These are phyloP conservation scores for Crithidia acanthocephali DNA, from an alignment of 208 protist species.

Conservation along the genomic window DNA sequence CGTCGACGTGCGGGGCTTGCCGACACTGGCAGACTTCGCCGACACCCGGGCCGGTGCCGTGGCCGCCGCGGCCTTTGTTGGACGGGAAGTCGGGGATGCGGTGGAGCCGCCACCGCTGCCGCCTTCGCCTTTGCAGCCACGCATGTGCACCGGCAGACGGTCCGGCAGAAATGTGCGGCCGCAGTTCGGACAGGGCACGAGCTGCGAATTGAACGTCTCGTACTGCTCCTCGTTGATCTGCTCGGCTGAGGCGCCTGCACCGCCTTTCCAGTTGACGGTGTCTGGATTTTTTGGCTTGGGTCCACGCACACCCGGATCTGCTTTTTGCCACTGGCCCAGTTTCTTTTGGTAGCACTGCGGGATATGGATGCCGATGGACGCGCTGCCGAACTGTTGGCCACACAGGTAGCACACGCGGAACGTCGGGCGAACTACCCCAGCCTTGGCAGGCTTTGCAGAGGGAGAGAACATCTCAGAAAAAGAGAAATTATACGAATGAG, in stretches of 20 bases:
- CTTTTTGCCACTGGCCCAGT: constrained; percentile 75
- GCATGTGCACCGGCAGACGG: constrained; percentile 88
- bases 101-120: neutral
- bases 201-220: constrained; percentile 74
- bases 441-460: constrained; percentile 8
- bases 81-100: neutral
- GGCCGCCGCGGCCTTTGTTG: constrained; percentile 2
- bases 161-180: constrained; percentile 91
- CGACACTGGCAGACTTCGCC: constrained; percentile 6
- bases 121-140: constrained; percentile 72
- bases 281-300: constrained; percentile 77
- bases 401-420: constrained; percentile 88
- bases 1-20: neutral
- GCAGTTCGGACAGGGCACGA: constrained; percentile 88
- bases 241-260: constrained; percentile 35
- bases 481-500: neutral
- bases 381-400: constrained; percentile 90
- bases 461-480: constrained; percentile 7
- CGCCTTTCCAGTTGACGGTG: constrained; percentile 73
- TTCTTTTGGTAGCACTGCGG: constrained; percentile 92
- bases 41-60: constrained; percentile 12
- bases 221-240: constrained; percentile 82
- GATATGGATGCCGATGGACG: constrained; percentile 91
- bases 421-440: constrained; percentile 37
- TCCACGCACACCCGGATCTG: constrained; percentile 64